phyloP scores from a whole-genome alignment of 768 basidiomycete genomes.

The Phylloporus arenicola region DNA sequence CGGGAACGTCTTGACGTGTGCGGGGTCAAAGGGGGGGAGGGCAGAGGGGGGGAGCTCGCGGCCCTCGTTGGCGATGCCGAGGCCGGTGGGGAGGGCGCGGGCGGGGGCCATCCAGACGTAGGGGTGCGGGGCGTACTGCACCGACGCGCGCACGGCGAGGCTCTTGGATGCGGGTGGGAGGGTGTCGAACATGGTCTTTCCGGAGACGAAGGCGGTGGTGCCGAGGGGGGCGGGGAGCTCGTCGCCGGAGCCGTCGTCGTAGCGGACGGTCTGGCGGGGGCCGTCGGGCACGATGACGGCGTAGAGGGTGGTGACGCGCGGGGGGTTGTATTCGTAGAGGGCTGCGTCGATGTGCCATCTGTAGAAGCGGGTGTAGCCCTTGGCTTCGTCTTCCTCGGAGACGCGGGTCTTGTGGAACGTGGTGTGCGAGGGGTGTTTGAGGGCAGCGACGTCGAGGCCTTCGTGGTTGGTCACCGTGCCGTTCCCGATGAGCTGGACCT shows the following conservation, averaged over 20 bases:
- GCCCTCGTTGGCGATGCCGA: conserved; percentile 78
- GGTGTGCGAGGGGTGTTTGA: conserved; percentile 83
- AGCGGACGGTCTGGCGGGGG: conserved; percentile 55
- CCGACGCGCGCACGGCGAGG: conserved; percentile 68
- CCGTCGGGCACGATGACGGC: conserved; percentile 70
- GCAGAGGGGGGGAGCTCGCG: conserved; percentile 61
- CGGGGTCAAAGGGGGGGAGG: conserved; percentile 79
- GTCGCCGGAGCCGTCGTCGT: conserved; percentile 86
- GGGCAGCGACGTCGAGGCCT: conserved; percentile 67
- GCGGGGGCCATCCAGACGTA: conserved; percentile 89
- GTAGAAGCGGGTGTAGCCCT: conserved; percentile 83
- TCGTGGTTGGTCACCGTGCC: conserved; percentile 77
- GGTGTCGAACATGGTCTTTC: conserved; percentile 79
- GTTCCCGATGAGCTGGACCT: conserved; percentile 91
- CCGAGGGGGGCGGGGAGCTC: conserved; percentile 78
- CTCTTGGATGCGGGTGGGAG: conserved; percentile 69
- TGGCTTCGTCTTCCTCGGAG: conserved; percentile 65
- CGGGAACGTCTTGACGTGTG: conserved; percentile 67
- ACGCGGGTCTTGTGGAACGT: conserved; percentile 83
- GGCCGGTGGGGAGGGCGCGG: conserved; percentile 66
- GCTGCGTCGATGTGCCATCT: conserved; percentile 93
- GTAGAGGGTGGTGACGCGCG: conserved; percentile 82
- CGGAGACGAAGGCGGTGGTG: conserved; percentile 80
- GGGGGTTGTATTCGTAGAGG: conserved; percentile 69
- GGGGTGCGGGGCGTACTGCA: conserved; percentile 79